Percentiles rank a stretch among this genome's conserved stretches.
Conservation (phyloP, 2,329 filamentous ascomycete genomes). For the Elsinoe fawcettii region DNA sequence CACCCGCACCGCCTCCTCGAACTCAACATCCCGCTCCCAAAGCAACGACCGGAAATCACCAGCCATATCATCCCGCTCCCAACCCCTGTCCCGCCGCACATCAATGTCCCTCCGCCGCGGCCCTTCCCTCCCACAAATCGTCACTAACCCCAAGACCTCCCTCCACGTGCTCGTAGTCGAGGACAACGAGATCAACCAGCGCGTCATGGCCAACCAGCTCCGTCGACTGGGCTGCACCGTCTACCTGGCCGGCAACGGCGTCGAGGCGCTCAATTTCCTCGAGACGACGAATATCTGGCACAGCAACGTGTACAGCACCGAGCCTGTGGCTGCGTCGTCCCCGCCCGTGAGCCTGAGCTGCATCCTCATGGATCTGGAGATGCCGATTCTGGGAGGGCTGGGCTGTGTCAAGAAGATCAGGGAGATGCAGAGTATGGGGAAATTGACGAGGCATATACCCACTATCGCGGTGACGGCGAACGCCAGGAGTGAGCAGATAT, state of each 20-base stretch:
- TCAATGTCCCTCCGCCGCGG: neutral
- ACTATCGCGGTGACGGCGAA: constrained; percentile 70
- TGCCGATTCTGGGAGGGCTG: constrained; percentile 72
- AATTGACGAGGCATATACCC: constrained; percentile 54
- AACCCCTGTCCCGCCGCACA: neutral
- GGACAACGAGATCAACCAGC: constrained; percentile 28
- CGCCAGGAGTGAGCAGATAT: constrained; percentile 47
- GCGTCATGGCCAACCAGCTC: constrained; percentile 25
- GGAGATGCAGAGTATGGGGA: constrained; percentile 48
- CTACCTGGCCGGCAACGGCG: constrained; percentile 23
- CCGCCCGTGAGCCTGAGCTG: neutral
- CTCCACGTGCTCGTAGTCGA: constrained; percentile 23
- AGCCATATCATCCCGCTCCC: neutral
- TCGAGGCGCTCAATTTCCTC: constrained; percentile 24
- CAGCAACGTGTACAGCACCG: constrained; percentile 15
- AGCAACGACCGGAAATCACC: neutral
- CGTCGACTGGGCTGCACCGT: constrained; percentile 24
- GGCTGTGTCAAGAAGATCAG: constrained; percentile 60
- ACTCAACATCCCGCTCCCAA: neutral
- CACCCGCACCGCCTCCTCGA: neutral
- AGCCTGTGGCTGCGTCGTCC: neutral
- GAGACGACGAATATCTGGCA: constrained; percentile 19
- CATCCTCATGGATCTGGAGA: constrained; percentile 40
- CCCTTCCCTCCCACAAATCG: neutral
- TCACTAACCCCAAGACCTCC: neutral